A percentile compares a stretch with the other conserved stretches of the same genome.
Conservation (phyloP, 2,329 filamentous ascomycete species). For the Colletotrichum cordylinicola region DNA sequence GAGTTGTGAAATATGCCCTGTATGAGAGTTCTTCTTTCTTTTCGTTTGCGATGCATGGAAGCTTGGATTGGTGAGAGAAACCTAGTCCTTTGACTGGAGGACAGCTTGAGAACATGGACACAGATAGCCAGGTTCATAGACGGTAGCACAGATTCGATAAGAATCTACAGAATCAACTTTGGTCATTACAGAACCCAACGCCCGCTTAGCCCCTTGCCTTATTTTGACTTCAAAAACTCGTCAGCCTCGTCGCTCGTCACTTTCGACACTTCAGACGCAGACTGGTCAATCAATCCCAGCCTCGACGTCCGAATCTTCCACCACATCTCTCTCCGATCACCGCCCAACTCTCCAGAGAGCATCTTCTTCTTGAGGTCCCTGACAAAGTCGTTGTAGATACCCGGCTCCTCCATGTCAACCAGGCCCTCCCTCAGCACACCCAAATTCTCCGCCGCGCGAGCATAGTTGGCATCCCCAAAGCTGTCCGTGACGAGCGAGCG, state of each 20-base stretch:
- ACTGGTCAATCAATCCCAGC: constrained; percentile 75
- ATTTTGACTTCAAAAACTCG: constrained; percentile 35
- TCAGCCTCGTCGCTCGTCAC: constrained; percentile 76
- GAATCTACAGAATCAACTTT: neutral
- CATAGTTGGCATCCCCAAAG: constrained; percentile 78
- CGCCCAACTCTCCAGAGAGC: constrained; percentile 72
- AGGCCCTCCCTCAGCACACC: constrained; percentile 81
- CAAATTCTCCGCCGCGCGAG: constrained; percentile 76
- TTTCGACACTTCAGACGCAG: constrained; percentile 66
- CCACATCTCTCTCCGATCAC: constrained; percentile 85
- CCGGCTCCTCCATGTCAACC: constrained; percentile 76
- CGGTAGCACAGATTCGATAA: neutral
- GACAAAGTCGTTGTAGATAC: constrained; percentile 78
- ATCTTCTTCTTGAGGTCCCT: constrained; percentile 74
- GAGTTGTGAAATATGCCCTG: neutral
- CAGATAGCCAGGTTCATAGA: neutral
- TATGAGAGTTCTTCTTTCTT: neutral
- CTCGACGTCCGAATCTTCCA: constrained; percentile 69
- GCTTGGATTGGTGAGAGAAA: neutral
- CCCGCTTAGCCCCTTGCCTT: neutral
- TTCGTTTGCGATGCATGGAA: neutral
- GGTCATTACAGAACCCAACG: neutral
- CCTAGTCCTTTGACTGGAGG: neutral
- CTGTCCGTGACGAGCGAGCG: constrained; percentile 72
- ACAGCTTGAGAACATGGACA: neutral